Conservation (phyloP, 805 yeast species). For the Wickerhamomyces mucosus region DNA sequence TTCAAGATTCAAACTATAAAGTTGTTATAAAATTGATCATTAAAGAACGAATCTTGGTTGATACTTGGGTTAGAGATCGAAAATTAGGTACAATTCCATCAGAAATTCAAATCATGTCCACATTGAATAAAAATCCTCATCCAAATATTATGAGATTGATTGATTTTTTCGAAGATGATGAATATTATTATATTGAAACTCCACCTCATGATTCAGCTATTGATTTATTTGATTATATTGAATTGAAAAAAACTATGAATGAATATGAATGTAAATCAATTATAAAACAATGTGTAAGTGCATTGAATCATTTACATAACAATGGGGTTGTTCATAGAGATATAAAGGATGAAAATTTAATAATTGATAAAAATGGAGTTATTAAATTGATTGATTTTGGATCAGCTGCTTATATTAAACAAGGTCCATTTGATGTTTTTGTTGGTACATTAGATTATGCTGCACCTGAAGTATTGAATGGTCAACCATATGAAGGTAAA, state of each 20-base stretch:
- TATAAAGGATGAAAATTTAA: conserved; percentile 89
- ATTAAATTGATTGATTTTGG: conserved; percentile 92
- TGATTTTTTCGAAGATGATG: conserved; percentile 89
- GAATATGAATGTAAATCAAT: conserved; percentile 73
- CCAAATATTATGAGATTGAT: conserved; percentile 78
- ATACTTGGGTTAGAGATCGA: conserved; percentile 95
- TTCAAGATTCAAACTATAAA: conserved; percentile 48
- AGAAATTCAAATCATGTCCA: conserved; percentile 90
- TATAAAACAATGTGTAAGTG: conserved; percentile 70
- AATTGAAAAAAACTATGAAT: conserved; percentile 69
- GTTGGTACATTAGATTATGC: conserved; percentile 98
- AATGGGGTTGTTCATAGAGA: conserved; percentile 91
- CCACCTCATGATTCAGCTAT: conserved; percentile 93
- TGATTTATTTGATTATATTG: conserved; percentile 88
- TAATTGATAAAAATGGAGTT: conserved; percentile 72
- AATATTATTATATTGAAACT: conserved; percentile 83
- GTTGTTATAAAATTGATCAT: conserved; percentile 84
- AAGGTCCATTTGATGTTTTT: conserved; percentile 95
- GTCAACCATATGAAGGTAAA: conserved; percentile 82
- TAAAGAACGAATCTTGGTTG: conserved; percentile 88
- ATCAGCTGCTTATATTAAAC: conserved; percentile 80
- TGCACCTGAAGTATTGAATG: conserved; percentile 90
- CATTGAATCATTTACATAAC: conserved; percentile 71
- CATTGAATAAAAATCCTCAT: conserved; percentile 68
- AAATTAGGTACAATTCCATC: conserved; percentile 88